phyloP scores from a whole-genome alignment of 768 basidiomycete genomes.

The Suillus fuscotomentosus region DNA sequence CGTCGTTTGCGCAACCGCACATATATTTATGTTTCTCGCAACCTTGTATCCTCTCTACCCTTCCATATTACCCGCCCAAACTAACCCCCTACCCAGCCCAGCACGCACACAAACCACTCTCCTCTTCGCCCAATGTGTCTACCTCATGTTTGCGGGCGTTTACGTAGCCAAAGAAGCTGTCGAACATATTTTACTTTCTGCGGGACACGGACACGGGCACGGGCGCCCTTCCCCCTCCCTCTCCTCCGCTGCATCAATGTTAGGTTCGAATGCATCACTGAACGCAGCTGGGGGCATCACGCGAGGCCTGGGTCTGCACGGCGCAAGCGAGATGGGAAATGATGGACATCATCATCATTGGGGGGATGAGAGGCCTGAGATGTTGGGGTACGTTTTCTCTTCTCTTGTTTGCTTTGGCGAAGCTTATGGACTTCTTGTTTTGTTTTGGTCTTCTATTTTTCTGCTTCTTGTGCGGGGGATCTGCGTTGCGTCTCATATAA shows the following conservation, averaged over 20 bases:
- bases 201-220: constrained; percentile 76
- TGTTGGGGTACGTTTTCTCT: constrained; percentile 36
- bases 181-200: constrained; percentile 83
- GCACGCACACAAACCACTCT: constrained; percentile 67
- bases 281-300: constrained; percentile 13
- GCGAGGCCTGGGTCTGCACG: constrained; percentile 11
- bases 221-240: constrained; percentile 19
- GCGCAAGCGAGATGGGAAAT: constrained; percentile 25
- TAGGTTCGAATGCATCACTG: background rate
- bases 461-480: background rate
- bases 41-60: background rate
- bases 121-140: constrained; percentile 89
- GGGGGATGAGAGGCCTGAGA: constrained; percentile 47
- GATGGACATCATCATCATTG: constrained; percentile 67
- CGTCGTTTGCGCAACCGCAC: background rate
- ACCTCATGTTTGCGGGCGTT: constrained; percentile 90
- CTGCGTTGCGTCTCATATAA: background rate
- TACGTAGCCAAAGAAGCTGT: constrained; percentile 98
- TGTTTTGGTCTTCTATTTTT: background rate
- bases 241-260: background rate
- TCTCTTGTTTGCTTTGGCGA: background rate
- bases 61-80: background rate
- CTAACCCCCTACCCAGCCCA: constrained; percentile 39
- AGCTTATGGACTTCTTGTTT: background rate
- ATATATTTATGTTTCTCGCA: background rate